phyloP scores from a whole-genome alignment of 2,329 filamentous ascomycete genomes.

The Diplodia corticola region DNA sequence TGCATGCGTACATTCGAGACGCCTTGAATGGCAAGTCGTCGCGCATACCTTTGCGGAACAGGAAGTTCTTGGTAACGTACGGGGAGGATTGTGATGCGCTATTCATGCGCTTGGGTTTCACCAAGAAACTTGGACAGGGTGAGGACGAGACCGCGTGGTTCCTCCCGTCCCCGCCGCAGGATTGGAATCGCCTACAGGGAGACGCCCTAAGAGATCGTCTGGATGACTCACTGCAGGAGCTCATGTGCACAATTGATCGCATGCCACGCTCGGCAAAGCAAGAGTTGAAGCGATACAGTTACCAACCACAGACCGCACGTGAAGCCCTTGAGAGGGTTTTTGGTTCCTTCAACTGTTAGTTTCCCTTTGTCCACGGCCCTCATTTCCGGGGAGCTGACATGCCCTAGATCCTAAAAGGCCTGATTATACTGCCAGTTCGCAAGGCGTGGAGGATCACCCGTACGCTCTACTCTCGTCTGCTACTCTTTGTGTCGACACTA shows the following conservation, averaged over 20 bases:
- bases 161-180: constrained; percentile 33
- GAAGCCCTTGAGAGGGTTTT: constrained; percentile 42
- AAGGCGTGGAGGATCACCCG: constrained; percentile 40
- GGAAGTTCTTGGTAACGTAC: constrained; percentile 64
- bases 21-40: constrained; percentile 52
- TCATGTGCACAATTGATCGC: constrained; percentile 54
- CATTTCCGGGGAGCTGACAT: background rate
- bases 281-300: constrained; percentile 33
- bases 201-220: constrained; percentile 40
- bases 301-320: constrained; percentile 38
- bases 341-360: constrained; percentile 40
- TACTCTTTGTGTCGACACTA: background rate
- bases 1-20: constrained; percentile 63
- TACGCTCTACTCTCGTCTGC: constrained; percentile 18
- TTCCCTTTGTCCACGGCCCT: background rate
- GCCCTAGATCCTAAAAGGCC: background rate
- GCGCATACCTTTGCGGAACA: constrained; percentile 60
- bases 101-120: constrained; percentile 61
- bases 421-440: constrained; percentile 22
- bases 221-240: constrained; percentile 61
- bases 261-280: constrained; percentile 34
- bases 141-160: constrained; percentile 34
- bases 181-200: constrained; percentile 28
- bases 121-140: constrained; percentile 35
- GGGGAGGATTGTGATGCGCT: constrained; percentile 62